Evolutionary conservation across 805 yeast genomes (phyloP), one percentile per base, ranked within the genome.

Genomic region (Yarrowia keelungensis): DNA sequence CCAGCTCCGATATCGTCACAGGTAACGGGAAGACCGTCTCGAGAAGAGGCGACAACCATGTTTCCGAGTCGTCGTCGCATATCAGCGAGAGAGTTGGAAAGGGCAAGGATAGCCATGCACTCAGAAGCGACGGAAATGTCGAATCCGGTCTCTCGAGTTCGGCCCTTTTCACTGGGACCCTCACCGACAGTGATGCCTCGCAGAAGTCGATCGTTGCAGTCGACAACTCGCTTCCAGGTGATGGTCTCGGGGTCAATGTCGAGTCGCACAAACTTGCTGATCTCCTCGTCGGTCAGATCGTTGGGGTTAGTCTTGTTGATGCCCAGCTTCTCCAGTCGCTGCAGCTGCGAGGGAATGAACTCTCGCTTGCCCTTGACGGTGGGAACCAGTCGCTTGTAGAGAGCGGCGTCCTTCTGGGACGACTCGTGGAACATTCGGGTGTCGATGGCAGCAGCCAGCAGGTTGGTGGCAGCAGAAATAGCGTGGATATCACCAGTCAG

Each of bases 401-500:
- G 86, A 15, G 92, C 91, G 45, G 83, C 83, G 76, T 91, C 92
- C 78, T 88, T 89, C 77, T 92, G 97, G 10, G 97, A 89, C 71
- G 83, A 76, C 81, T 94, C 98, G 78, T 94, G 98, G 86, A 94
- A 94, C 86, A 93, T 91, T 80, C 98, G 89, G 8, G 98, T 92
- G 80, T 94, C 98, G 71, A 94, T 89, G 41, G 98, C 98, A 62
- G 98, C 98, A 70, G 97, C 97, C 71, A 94, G 84, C 76, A 94
- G 83, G 82, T 94, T 94, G 74, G 91, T 93, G 43, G 98, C 98
- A 70, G 92, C 92, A 64, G 92, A 87, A 70, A 94, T 92, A 56
- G 98, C 98, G 80, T 94, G 98, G 73, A 94, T 94, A 78, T 94
- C 99, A 77, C 98, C 98, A 64, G 98, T 94, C 73, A 94, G 84